Evolutionary conservation across 306 rosid genomes (phyloP), one percentile per base, ranked within the genome.

Genomic region (Luffa aegyptiaca): DNA sequence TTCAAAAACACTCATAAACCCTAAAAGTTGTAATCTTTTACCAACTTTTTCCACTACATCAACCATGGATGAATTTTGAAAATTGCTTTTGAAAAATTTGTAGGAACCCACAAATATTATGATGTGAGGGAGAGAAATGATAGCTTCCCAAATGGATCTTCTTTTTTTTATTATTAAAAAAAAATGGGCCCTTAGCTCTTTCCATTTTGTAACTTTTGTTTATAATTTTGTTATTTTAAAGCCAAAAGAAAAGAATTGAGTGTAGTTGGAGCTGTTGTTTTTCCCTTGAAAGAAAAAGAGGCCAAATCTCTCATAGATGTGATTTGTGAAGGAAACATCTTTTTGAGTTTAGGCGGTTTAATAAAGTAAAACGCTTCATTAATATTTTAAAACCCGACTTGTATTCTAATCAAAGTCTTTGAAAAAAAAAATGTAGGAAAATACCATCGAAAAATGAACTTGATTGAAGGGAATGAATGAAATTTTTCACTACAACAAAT

Each of bases 51-150:
- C 37, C 57, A 20, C 41, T 10, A 20, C 48, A 48, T 35, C 31
- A 8, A 10, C 56, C 36, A 14, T 74, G 62, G 62, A 51, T 35
- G 31, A 51, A 74, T 31, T 74, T 73, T 73, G 77, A 48, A 72
- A 72, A 26, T 12, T 48, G 59, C 77, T 72, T 74, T 74, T 49
- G 75, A 74, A 74, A 74, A 51, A 74, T 51, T 74, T 74, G 78
- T 74, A 74, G 78, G 78, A 74, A 74, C 78, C 78, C 78, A 74
- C 46, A 74, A 51, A 74, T 74, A 51, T 74, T 51, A 51, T 51
- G 78, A 73, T 48, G 13, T 31, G 61, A 49, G 77, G 46, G 77
- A 26, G 41, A 72, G 41, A 21, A 70, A 72, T 69, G 75, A 69
- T 45, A 48, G 42, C 77, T 46, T 44, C 18, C 75, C 75, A 69